These are phyloP conservation scores for Yamadazyma kitorensis DNA, from an alignment of 805 yeast species.

Conservation along the genomic window DNA sequence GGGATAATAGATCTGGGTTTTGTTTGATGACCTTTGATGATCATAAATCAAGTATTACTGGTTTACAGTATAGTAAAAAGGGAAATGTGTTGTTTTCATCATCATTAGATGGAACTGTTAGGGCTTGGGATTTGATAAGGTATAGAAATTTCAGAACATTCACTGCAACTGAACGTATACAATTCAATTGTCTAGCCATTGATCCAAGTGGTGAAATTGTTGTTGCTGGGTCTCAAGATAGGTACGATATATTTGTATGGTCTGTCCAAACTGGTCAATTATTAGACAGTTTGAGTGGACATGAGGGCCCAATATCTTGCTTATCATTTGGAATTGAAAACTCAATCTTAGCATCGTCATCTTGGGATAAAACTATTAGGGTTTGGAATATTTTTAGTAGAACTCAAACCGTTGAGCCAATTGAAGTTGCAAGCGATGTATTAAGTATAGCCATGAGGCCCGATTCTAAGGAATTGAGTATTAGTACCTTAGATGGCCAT, in stretches of 20 bases:
- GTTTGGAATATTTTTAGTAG: conserved; percentile 92
- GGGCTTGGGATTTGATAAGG: conserved; percentile 95
- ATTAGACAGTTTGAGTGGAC: conserved; percentile 85
- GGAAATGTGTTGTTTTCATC: conserved; percentile 92
- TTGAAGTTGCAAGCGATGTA: conserved; percentile 81
- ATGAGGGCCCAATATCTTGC: conserved; percentile 92
- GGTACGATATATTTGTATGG: conserved; percentile 92
- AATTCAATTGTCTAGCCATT: conserved; percentile 84
- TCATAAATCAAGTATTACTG: conserved; percentile 86
- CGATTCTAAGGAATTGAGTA: conserved; percentile 89
- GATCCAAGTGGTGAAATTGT: conserved; percentile 98
- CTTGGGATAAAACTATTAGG: conserved; percentile 95
- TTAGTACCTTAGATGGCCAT: conserved; percentile 85
- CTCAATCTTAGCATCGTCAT: conserved; percentile 77
- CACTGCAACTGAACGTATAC: conserved; percentile 85
- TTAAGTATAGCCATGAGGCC: conserved; percentile 82
- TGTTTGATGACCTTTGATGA: conserved; percentile 90
- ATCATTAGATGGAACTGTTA: conserved; percentile 92
- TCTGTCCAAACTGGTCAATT: conserved; percentile 94
- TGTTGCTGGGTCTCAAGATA: conserved; percentile 90
- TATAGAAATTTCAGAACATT: conserved; percentile 93
- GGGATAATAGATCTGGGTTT: conserved; percentile 94
- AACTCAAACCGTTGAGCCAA: conserved; percentile 84
- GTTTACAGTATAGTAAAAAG: conserved; percentile 78
- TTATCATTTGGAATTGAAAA: conserved; percentile 81